Evolutionary conservation across 306 rosid species (phyloP).

Genomic region (Fagus sylvatica): DNA sequence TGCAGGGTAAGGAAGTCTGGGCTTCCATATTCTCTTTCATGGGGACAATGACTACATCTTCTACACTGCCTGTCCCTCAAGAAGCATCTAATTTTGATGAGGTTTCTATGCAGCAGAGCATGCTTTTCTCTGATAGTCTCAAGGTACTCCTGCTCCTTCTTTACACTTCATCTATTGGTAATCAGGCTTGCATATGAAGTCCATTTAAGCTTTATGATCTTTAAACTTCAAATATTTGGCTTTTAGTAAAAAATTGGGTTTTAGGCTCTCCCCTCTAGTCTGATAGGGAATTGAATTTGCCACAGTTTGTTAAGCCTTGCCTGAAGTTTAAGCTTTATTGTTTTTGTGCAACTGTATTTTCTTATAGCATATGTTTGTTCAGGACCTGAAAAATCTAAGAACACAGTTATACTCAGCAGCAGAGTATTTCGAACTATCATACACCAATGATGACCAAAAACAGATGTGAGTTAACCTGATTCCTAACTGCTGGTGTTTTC

Average conservation of each 20-base stretch:
- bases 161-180: not conserved
- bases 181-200: not conserved
- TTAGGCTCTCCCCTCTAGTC: not conserved
- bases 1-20: constrained; percentile 35
- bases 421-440: constrained; percentile 92
- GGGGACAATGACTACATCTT: constrained; percentile 68
- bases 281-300: not conserved
- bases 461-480: constrained; percentile 66
- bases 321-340: constrained; percentile 1
- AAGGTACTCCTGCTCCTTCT: constrained; percentile 47
- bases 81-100: constrained; percentile 86
- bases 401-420: constrained; percentile 95
- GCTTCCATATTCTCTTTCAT: constrained; percentile 34
- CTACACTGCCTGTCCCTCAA: constrained; percentile 44
- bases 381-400: constrained; percentile 96
- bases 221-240: not conserved
- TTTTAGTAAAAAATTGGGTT: not conserved
- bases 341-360: constrained; percentile 11
- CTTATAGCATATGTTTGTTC: constrained; percentile 25
- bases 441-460: constrained; percentile 91
- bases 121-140: constrained; percentile 92
- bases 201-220: not conserved
- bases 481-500: constrained; percentile 3
- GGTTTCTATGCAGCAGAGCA: constrained; percentile 92
- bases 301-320: not conserved